Evolutionary conservation across 345 rosid genomes (phyloP).

Genomic region (Corchorus olitorius): DNA sequence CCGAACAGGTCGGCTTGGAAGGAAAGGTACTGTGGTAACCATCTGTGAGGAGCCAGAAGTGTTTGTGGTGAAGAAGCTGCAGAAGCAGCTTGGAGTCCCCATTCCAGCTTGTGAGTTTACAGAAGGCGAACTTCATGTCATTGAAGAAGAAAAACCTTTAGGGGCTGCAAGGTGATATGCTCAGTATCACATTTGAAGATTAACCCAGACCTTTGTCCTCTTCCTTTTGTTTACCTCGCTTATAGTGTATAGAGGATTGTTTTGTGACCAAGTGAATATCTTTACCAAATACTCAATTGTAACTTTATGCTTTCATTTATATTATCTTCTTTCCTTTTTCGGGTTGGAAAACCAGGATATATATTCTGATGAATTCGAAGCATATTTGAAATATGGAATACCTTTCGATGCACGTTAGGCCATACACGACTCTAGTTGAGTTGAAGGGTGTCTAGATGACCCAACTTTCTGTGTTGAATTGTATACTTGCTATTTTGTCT

Average conservation of each 20-base stretch:
- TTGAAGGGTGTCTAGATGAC: background rate
- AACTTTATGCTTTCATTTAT: background rate
- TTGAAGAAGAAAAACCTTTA: constrained; percentile 44
- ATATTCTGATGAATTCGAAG: constrained; percentile 3
- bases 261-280: background rate
- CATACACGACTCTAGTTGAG: background rate
- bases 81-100: constrained; percentile 76
- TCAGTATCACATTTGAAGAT: background rate
- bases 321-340: background rate
- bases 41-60: constrained; percentile 83
- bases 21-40: constrained; percentile 82
- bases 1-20: constrained; percentile 83
- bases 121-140: constrained; percentile 75
- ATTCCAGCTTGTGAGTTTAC: constrained; percentile 74
- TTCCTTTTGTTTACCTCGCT: background rate
- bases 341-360: background rate
- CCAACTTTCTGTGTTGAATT: background rate
- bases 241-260: background rate
- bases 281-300: background rate
- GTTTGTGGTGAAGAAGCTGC: constrained; percentile 85
- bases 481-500: background rate
- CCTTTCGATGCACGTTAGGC: background rate
- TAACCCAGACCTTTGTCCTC: background rate
- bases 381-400: constrained; percentile 6
- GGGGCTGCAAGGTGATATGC: constrained; percentile 18